These are phyloP conservation scores for Candida broadrunensis DNA, from an alignment of 805 yeast genomes.

Conservation along the genomic window DNA sequence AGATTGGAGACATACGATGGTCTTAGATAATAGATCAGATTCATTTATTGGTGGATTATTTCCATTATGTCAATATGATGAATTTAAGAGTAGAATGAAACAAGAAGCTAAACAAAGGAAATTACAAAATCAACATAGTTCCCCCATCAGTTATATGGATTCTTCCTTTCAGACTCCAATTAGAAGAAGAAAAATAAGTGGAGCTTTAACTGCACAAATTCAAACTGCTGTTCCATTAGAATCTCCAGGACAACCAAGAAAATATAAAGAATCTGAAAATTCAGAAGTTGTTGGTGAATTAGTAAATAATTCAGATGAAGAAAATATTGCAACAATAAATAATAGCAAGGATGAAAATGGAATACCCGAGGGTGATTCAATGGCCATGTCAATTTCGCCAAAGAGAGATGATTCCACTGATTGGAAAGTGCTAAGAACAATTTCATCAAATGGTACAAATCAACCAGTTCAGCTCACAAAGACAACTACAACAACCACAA, in stretches of 20 bases:
- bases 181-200: constrained; percentile 62
- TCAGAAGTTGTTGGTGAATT: constrained; percentile 35
- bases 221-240: constrained; percentile 83
- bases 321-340: constrained; percentile 15
- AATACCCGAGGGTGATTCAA: constrained; percentile 7
- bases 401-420: constrained; percentile 20
- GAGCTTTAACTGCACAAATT: constrained; percentile 64
- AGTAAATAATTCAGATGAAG: constrained; percentile 46
- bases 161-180: constrained; percentile 70
- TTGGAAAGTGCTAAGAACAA: constrained; percentile 41
- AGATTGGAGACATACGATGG: constrained; percentile 94
- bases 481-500: constrained; percentile 46
- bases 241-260: constrained; percentile 97
- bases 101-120: constrained; percentile 38
- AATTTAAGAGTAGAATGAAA: constrained; percentile 52
- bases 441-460: constrained; percentile 18
- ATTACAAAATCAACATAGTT: constrained; percentile 27
- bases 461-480: constrained; percentile 40
- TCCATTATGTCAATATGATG: constrained; percentile 61
- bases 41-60: constrained; percentile 65
- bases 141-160: constrained; percentile 29
- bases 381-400: constrained; percentile 14
- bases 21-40: constrained; percentile 65
- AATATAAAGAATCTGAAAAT: constrained; percentile 35
- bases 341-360: constrained; percentile 16